Conservation (phyloP, 2,329 filamentous ascomycete genomes). For the Colletotrichum paranaense region DNA sequence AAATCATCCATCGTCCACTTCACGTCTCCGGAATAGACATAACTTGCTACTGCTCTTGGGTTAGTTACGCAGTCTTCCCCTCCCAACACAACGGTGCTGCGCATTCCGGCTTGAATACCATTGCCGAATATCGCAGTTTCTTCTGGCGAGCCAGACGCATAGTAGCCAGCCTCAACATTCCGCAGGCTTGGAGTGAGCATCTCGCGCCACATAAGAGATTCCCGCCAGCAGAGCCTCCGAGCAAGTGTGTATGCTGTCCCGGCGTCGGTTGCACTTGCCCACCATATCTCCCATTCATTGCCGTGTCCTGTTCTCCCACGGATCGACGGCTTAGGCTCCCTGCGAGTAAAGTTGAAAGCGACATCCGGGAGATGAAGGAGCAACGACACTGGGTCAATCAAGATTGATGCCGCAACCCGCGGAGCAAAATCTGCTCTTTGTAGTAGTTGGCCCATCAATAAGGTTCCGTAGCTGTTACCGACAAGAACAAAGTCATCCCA, state of each 20-base stretch:
- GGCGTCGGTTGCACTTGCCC: constrained; percentile 78
- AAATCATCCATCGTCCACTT: constrained; percentile 29
- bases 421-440: constrained; percentile 47
- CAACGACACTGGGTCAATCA: constrained; percentile 71
- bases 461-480: constrained; percentile 68
- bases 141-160: constrained; percentile 18
- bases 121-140: constrained; percentile 26
- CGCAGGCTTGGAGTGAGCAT: constrained; percentile 55
- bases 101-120: constrained; percentile 43
- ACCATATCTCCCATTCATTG: constrained; percentile 77
- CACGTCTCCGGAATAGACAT: constrained; percentile 38
- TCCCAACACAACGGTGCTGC: constrained; percentile 40
- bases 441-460: constrained; percentile 67
- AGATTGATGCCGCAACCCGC: constrained; percentile 59
- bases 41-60: constrained; percentile 38
- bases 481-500: constrained; percentile 67
- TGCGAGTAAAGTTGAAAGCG: constrained; percentile 67
- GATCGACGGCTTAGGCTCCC: constrained; percentile 50
- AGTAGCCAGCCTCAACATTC: constrained; percentile 13
- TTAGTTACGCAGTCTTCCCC: constrained; percentile 39
- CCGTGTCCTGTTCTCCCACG: constrained; percentile 50
- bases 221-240: constrained; percentile 77
- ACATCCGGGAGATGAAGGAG: constrained; percentile 71
- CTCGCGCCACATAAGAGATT: constrained; percentile 78
- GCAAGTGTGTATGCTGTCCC: constrained; percentile 73